Conservation (phyloP, 805 yeast genomes). For the Cyberlindnera xishuangbannaensis region DNA sequence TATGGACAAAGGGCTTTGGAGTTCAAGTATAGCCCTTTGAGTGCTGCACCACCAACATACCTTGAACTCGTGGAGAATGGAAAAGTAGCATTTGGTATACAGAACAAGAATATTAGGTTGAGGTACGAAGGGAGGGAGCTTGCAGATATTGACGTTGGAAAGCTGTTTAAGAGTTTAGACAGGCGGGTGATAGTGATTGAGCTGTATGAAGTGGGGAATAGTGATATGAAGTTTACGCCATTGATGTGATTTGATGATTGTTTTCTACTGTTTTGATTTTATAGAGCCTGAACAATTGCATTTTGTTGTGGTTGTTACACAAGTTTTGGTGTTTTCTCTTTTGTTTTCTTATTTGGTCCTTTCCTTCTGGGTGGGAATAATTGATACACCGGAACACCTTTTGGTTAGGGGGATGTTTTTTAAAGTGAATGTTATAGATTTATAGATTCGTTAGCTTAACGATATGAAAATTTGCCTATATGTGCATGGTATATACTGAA, state of each 20-base stretch:
- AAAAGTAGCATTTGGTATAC: conserved; percentile 49
- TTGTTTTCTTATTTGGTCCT: conserved; percentile 1
- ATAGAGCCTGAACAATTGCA: no score
- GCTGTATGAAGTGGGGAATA: conserved; percentile 17
- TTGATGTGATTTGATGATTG: conserved; percentile 23
- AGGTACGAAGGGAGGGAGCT: conserved; percentile 15
- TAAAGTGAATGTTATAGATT: conserved; percentile 4
- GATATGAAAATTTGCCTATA: no score
- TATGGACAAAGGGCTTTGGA: conserved; percentile 52
- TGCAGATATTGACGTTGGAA: conserved; percentile 13
- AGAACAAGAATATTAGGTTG: conserved; percentile 17
- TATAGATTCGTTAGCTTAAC: conserved; percentile 5
- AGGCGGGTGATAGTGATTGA: conserved; percentile 13
- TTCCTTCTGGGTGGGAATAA: no score
- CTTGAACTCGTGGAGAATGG: conserved; percentile 77
- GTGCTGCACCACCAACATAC: conserved; percentile 76
- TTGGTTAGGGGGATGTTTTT: no score
- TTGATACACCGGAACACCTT: no score
- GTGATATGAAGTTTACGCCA: conserved; percentile 20
- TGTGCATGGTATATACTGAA: no score
- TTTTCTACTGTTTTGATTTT: no score
- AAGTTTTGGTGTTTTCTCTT: neutral
- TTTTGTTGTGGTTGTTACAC: no score
- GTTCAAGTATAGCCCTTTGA: conserved; percentile 57
- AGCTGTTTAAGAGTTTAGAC: conserved; percentile 18